A percentile compares a stretch with the other conserved stretches of the same genome.
Conservation (phyloP, 345 rosid species). For the Moricandia moricandioides region DNA sequence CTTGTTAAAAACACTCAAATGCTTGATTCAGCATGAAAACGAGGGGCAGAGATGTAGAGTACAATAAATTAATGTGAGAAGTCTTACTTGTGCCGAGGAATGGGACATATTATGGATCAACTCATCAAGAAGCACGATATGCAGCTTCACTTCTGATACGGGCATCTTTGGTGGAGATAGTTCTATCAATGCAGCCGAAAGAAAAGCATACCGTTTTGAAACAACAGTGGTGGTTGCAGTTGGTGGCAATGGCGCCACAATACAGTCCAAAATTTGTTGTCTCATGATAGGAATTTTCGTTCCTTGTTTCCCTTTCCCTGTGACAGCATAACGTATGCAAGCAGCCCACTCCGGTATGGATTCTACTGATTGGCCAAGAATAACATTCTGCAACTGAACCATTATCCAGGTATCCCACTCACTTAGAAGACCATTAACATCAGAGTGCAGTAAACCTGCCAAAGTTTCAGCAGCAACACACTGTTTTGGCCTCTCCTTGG, state of each 20-base stretch:
- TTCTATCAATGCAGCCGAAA: constrained; percentile 88
- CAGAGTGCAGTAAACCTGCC: constrained; percentile 90
- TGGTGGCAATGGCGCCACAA: constrained; percentile 75
- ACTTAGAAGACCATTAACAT: constrained; percentile 71
- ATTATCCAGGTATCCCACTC: constrained; percentile 95
- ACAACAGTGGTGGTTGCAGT: constrained; percentile 78
- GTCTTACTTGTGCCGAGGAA: constrained; percentile 93
- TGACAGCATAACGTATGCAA: constrained; percentile 96
- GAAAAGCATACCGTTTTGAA: constrained; percentile 94
- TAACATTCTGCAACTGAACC: constrained; percentile 73
- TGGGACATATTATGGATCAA: constrained; percentile 84
- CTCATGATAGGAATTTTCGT: constrained; percentile 74
- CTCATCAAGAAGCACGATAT: constrained; percentile 66
- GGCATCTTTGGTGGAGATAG: constrained; percentile 87
- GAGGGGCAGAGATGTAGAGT: constrained; percentile 3
- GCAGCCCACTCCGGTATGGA: constrained; percentile 98
- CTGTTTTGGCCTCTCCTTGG: constrained; percentile 95
- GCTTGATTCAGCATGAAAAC: constrained; percentile 1
- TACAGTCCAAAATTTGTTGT: constrained; percentile 75
- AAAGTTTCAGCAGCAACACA: constrained; percentile 99
- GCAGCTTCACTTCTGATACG: constrained; percentile 65
- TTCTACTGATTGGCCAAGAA: constrained; percentile 85
- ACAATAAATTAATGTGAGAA: constrained; percentile 7
- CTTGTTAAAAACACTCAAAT: constrained; percentile 5
- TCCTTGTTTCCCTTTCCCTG: constrained; percentile 95